Conservation (phyloP, 805 yeast genomes). For the Spathaspora boniae region DNA sequence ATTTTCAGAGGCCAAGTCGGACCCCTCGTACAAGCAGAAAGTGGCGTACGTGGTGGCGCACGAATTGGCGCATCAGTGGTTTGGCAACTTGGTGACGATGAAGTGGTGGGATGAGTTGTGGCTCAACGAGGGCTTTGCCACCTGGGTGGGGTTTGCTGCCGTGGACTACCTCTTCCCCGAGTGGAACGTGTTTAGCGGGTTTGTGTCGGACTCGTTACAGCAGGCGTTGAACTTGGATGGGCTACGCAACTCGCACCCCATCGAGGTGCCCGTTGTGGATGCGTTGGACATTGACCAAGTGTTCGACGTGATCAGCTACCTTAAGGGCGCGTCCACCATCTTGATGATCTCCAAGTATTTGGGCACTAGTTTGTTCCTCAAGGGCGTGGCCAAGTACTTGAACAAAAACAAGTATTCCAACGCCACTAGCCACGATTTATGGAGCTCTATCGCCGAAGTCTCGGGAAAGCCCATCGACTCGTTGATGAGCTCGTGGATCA, state of each 20-base stretch:
- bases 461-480: conserved; percentile 57
- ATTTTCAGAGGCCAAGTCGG: conserved; percentile 45
- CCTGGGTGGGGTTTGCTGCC: conserved; percentile 75
- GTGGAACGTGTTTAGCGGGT: conserved; percentile 70
- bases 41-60: conserved; percentile 83
- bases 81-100: conserved; percentile 86
- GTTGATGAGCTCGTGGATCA: conserved; percentile 71
- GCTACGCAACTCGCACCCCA: conserved; percentile 68
- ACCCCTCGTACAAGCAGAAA: conserved; percentile 54
- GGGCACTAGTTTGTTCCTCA: conserved; percentile 65
- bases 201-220: conserved; percentile 50
- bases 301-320: conserved; percentile 77
- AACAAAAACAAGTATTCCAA: conserved; percentile 61
- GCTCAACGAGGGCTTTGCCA: conserved; percentile 89
- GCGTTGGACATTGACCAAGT: conserved; percentile 80
- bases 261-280: conserved; percentile 74
- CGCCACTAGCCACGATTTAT: conserved; percentile 71
- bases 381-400: conserved; percentile 71
- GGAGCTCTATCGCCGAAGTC: conserved; percentile 62
- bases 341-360: conserved; percentile 71
- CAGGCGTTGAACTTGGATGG: conserved; percentile 53
- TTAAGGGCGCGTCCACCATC: conserved; percentile 76
- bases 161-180: conserved; percentile 70
- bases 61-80: conserved; percentile 91
- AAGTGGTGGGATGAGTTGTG: conserved; percentile 92